Conservation (phyloP, 164 flowering plant genomes). For the Liquidambar formosana region DNA sequence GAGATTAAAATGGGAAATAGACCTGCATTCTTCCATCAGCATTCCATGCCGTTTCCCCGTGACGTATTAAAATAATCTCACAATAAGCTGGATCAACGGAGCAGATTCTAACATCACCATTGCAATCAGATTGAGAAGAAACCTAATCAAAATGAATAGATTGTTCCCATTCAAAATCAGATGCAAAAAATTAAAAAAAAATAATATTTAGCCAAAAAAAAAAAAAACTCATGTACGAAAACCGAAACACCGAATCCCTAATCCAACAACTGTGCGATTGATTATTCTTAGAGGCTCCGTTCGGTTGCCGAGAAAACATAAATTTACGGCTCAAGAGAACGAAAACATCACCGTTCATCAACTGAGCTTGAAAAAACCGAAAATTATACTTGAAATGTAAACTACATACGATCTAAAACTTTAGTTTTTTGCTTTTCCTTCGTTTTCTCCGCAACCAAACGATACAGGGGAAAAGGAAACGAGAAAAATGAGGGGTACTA, state of each 20-base stretch:
- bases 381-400: background rate
- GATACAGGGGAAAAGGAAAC: background rate
- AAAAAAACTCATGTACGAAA: too few relatives aligned
- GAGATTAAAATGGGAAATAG: background rate
- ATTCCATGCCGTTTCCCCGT: slow-evolving; percentile 95
- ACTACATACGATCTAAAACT: background rate
- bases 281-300: too few relatives aligned
- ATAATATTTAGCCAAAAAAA: too few relatives aligned
- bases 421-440: background rate
- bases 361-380: background rate
- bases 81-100: slow-evolving; percentile 33
- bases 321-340: background rate
- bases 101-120: slow-evolving; percentile 15
- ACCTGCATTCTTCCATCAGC: slow-evolving; percentile 76
- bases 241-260: too few relatives aligned
- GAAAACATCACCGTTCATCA: background rate
- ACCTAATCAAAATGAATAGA: background rate
- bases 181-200: background rate
- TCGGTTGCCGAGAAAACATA: background rate
- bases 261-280: background rate
- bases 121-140: slow-evolving; percentile 11
- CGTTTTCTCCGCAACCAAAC: slow-evolving; percentile 3
- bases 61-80: slow-evolving; percentile 83
- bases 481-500: background rate
- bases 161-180: background rate